Conservation (phyloP, 352 stramenopile species). For the Phytophthora chlamydospora region DNA sequence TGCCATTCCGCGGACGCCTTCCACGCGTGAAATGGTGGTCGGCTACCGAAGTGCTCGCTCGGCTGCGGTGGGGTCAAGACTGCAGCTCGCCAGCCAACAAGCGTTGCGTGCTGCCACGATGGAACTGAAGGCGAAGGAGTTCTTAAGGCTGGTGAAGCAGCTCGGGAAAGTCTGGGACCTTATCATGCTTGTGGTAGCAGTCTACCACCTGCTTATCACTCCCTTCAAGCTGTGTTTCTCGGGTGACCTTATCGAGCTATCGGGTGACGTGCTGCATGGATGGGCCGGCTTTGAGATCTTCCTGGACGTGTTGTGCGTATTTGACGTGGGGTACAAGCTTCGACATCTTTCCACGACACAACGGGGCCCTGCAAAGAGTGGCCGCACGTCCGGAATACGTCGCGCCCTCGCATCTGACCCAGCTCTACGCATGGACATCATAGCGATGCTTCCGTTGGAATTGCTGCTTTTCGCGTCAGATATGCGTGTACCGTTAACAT, state of each 20-base stretch:
- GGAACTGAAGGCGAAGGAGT: constrained; percentile 41
- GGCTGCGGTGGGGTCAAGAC: background rate
- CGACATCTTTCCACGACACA: constrained; percentile 22
- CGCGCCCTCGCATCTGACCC: constrained; percentile 24
- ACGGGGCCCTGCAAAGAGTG: background rate
- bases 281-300: constrained; percentile 66
- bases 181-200: constrained; percentile 45
- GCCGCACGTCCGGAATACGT: constrained; percentile 4
- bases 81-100: constrained; percentile 20
- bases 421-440: constrained; percentile 43
- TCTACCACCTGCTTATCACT: constrained; percentile 51
- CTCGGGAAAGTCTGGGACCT: constrained; percentile 56
- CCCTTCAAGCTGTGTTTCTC: constrained; percentile 71
- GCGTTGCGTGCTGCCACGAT: constrained; percentile 6
- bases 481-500: constrained; percentile 10
- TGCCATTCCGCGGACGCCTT: constrained; percentile 9
- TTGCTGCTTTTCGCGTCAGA: constrained; percentile 36
- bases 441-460: constrained; percentile 60
- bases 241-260: constrained; percentile 41
- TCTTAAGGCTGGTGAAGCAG: constrained; percentile 44
- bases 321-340: constrained; percentile 54
- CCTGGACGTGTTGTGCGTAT: constrained; percentile 52
- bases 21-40: background rate
- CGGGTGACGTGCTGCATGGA: constrained; percentile 17
- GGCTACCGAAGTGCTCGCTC: background rate